A percentile compares a stretch with the other conserved stretches of the same genome.
phyloP scores from a whole-genome alignment of 768 basidiomycete genomes.

The Boletus reticulatus region DNA sequence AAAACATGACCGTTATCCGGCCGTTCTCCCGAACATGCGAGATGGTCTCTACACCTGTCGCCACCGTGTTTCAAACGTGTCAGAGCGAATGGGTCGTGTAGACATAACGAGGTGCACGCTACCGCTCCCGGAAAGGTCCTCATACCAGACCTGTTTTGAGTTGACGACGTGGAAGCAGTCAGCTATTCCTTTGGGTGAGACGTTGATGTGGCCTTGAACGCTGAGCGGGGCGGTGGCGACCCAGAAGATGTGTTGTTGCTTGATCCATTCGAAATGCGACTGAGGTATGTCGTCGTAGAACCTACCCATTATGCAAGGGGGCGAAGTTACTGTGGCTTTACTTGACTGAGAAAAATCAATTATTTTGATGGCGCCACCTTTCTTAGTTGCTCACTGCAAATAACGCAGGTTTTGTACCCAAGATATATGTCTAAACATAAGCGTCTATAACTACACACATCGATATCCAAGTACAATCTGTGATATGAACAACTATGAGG shows the following conservation, averaged over 20 bases:
- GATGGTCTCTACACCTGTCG: slow-evolving; percentile 56
- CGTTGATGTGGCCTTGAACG: slow-evolving; percentile 56
- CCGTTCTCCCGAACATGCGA: slow-evolving; percentile 64
- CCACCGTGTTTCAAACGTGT: not conserved
- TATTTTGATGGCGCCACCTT: too few species aligned
- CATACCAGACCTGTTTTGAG: slow-evolving; percentile 63
- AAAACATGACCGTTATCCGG: slow-evolving; percentile 61
- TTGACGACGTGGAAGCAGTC: slow-evolving; percentile 62
- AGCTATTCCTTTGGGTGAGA: slow-evolving; percentile 68
- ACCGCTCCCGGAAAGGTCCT: slow-evolving; percentile 71
- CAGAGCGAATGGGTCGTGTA: not conserved
- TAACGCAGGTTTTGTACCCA: too few species aligned
- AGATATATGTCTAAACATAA: too few species aligned
- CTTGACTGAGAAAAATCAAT: too few species aligned
- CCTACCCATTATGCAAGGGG: slow-evolving; percentile 31
- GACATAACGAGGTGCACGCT: slow-evolving; percentile 7
- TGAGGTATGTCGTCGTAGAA: slow-evolving; percentile 60
- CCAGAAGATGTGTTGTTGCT: slow-evolving; percentile 67
- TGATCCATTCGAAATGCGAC: slow-evolving; percentile 53
- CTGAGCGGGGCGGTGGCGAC: slow-evolving; percentile 66
- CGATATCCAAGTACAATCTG: too few species aligned
- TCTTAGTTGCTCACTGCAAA: too few species aligned
- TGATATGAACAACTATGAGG: too few species aligned
- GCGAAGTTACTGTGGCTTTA: too few species aligned
- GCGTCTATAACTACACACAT: too few species aligned